Evolutionary conservation across 148 eudicot species (phyloP), one percentile per base, ranked within the genome.

Genomic region (Rhododendron vialii): DNA sequence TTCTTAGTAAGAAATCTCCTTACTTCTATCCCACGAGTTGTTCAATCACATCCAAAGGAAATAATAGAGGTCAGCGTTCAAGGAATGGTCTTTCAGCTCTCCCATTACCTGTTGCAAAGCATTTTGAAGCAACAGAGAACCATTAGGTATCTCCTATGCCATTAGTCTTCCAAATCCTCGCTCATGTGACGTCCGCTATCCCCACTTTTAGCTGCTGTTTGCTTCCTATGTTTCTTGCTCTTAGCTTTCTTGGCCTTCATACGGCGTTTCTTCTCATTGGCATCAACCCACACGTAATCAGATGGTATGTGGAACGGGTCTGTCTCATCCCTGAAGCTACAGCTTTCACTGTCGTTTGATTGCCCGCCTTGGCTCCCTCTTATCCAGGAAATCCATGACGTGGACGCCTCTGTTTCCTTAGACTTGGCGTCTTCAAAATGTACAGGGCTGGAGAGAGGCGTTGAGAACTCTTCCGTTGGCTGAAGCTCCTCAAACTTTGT

Each of bases 371-470:
- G 90, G 89, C 91, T 93, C 55, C 98, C 96, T 87, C 76, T 92
- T 95, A 97, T 93, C 98, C 98, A 95, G 45, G 99, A 94, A 22
- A 93, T 90, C 96, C 99, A 96, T 82, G 98, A 95, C 14, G 89
- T 82, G 41, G 98, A 94, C 28, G 90, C 93, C 80, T 93, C 96
- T 0, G 93, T 80, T 59, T 95, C 96, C 86, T 90, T 93, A 24
- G 95, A 87, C 88, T 91, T 94, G 59, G 94, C 87, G 61, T 94
- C 98, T 86, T 93, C 95, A 79, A 95, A 93, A 87, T 93, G 93
- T 43, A 91, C 85, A 28, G 98, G 98, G 88, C 99, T 97, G 20
- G 99, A 97, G 69, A 90, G 98, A 65, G 99, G 98, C 45, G 98
- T 97, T 13, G 93, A 93, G 87, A 95, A 95, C 84, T 97, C 99